Conservation (phyloP, 495 filamentous ascomycete species). For the Corynascus novoguineensis region DNA sequence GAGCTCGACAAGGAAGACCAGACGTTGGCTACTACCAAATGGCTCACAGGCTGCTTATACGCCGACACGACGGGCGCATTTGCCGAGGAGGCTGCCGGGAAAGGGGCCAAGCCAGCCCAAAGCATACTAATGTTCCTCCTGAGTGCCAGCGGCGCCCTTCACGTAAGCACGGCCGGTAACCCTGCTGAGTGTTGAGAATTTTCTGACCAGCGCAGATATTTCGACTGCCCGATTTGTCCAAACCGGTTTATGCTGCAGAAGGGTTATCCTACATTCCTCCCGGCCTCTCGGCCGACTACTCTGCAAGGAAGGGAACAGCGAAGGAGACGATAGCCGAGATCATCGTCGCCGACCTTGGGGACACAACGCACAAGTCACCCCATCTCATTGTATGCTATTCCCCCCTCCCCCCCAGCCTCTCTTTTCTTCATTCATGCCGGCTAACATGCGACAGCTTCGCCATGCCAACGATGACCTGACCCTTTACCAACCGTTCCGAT, state of each 20-base stretch:
- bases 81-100: conserved; percentile 36
- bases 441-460: conserved; percentile 53
- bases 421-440: background rate
- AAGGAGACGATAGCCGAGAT: conserved; percentile 71
- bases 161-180: conserved; percentile 48
- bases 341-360: conserved; percentile 77
- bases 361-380: conserved; percentile 59
- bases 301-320: conserved; percentile 59
- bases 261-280: conserved; percentile 73
- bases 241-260: conserved; percentile 58
- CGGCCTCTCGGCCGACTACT: conserved; percentile 63
- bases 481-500: conserved; percentile 75
- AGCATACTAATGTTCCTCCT: conserved; percentile 69
- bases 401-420: background rate
- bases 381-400: conserved; percentile 63
- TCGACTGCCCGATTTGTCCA: conserved; percentile 55
- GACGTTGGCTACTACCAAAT: conserved; percentile 53
- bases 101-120: conserved; percentile 37
- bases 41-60: conserved; percentile 78
- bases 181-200: background rate
- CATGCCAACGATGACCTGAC: conserved; percentile 73
- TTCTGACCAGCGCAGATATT: conserved; percentile 46
- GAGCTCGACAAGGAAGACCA: conserved; percentile 61
- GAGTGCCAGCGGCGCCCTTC: conserved; percentile 61
- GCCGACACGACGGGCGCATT: conserved; percentile 58